A percentile compares a stretch with the other conserved stretches of the same genome.
Evolutionary conservation across 257 asterid genomes (phyloP).

Genomic region (Gentiana straminea): DNA sequence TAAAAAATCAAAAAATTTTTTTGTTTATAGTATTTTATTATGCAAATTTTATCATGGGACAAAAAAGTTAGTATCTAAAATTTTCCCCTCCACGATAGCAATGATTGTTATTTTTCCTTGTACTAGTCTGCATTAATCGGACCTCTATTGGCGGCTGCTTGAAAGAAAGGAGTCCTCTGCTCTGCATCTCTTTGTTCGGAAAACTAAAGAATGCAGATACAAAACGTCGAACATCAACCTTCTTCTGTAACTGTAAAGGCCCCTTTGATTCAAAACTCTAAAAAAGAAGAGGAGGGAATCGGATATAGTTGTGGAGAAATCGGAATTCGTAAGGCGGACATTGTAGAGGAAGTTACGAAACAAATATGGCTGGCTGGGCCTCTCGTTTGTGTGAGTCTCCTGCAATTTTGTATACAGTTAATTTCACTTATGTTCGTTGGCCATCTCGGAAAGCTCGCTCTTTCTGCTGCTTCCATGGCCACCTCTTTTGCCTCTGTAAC

Average conservation of each 20-base stretch:
- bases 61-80: too few species aligned
- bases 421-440: constrained; percentile 85
- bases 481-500: constrained; percentile 78
- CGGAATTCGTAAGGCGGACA: constrained; percentile 18
- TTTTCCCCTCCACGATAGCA: too few species aligned
- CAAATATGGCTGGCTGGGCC: constrained; percentile 87
- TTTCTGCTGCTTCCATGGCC: constrained; percentile 81
- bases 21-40: too few species aligned
- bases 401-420: constrained; percentile 57
- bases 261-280: constrained; percentile 2
- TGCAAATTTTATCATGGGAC: too few species aligned
- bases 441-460: constrained; percentile 63
- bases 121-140: too few species aligned
- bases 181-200: not conserved
- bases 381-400: constrained; percentile 35
- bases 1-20: too few species aligned
- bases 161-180: not conserved
- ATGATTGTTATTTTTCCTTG: too few species aligned
- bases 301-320: not conserved
- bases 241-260: not conserved
- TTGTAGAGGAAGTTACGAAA: constrained; percentile 47
- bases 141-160: too few species aligned
- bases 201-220: not conserved
- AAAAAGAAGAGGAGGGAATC: not conserved
- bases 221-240: not conserved